Evolutionary conservation across 163 green algal species (phyloP).

Genomic region (Chlamydomonas reinhardtii): DNA sequence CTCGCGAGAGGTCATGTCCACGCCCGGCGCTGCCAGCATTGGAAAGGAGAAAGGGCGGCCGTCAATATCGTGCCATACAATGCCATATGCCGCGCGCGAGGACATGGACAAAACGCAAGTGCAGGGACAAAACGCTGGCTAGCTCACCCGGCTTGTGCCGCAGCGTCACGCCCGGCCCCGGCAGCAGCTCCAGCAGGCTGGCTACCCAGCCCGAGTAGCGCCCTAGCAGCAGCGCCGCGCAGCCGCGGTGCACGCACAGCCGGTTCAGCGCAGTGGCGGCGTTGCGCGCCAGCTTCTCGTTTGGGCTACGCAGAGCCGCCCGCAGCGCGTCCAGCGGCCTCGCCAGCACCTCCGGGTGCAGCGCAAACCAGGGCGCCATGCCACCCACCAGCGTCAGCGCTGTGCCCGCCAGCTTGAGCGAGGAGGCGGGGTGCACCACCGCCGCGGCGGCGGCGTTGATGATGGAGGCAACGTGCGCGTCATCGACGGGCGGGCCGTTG

Average conservation of each 20-base stretch:
- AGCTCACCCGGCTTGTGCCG: conserved; percentile 31
- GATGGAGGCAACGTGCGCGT: conserved; percentile 44
- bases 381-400: conserved; percentile 69
- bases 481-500: not conserved
- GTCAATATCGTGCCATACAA: too few species aligned
- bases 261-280: conserved; percentile 66
- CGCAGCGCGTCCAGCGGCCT: conserved; percentile 42
- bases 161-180: conserved; percentile 34
- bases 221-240: conserved; percentile 46
- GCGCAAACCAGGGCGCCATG: conserved; percentile 64
- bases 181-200: conserved; percentile 57
- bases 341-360: conserved; percentile 32
- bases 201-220: conserved; percentile 55
- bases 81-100: too few species aligned
- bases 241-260: conserved; percentile 45
- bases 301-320: conserved; percentile 33
- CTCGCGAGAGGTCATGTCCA: conserved; percentile 64
- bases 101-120: not conserved
- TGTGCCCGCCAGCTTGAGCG: conserved; percentile 66
- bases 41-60: too few species aligned
- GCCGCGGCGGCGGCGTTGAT: conserved; percentile 15
- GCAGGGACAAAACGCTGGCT: not conserved
- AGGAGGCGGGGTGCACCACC: conserved; percentile 35
- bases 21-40: conserved; percentile 19
- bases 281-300: conserved; percentile 70